Conservation (phyloP, 768 basidiomycete genomes). For the Auricularia cornea region DNA sequence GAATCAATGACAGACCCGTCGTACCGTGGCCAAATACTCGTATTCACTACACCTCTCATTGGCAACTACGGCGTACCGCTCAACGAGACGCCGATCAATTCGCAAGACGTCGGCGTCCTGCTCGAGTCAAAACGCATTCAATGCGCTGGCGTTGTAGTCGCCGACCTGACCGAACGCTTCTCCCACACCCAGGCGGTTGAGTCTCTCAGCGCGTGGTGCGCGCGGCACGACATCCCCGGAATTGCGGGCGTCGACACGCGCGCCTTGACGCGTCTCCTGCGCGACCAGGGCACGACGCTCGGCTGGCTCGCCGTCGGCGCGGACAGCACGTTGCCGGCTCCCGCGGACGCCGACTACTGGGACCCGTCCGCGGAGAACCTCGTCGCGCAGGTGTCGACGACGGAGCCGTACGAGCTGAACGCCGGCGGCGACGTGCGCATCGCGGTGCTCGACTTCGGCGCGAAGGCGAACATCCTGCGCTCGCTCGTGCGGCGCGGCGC, state of each 20-base stretch:
- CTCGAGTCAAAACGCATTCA: constrained; percentile 88
- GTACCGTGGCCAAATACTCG: constrained; percentile 94
- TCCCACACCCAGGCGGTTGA: constrained; percentile 94
- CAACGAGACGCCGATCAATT: constrained; percentile 66
- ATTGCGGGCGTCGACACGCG: constrained; percentile 97
- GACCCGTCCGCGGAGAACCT: constrained; percentile 89
- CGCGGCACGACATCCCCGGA: constrained; percentile 80
- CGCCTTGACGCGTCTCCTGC: constrained; percentile 86
- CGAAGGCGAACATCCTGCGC: constrained; percentile 95
- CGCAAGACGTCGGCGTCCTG: constrained; percentile 72
- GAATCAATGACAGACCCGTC: constrained; percentile 99
- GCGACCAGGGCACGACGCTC: constrained; percentile 95
- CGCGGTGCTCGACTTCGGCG: constrained; percentile 94
- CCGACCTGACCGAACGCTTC: constrained; percentile 90
- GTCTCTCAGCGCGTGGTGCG: constrained; percentile 88
- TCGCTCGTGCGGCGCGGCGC: constrained; percentile 87
- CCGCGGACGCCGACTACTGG: constrained; percentile 72
- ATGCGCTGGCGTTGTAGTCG: constrained; percentile 86
- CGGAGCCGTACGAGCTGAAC: constrained; percentile 76
- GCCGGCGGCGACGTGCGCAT: constrained; percentile 81
- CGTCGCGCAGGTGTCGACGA: constrained; percentile 88
- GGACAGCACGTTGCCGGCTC: constrained; percentile 53
- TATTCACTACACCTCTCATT: constrained; percentile 97
- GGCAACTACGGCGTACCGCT: constrained; percentile 95
- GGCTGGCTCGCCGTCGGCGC: constrained; percentile 81